phyloP scores from a whole-genome alignment of 176 grass and related monocot genomes.

The Carex scoparia region DNA sequence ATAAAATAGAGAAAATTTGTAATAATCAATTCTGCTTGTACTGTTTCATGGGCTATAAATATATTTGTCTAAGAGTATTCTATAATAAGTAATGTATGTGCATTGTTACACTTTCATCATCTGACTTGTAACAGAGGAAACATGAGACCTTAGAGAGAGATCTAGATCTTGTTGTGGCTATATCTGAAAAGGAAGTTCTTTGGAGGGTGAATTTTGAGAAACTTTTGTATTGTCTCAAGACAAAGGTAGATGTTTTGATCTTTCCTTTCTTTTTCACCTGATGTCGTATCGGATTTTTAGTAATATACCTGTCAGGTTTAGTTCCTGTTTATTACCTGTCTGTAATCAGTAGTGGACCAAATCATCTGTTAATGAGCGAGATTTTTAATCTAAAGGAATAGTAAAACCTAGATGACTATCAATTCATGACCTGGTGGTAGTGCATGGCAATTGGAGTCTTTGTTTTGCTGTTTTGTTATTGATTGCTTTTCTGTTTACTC shows the following conservation, averaged over 20 bases:
- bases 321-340: not conserved
- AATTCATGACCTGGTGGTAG: not conserved
- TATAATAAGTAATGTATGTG: slow-evolving; percentile 1
- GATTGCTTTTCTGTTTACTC: not conserved
- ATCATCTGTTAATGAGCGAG: not conserved
- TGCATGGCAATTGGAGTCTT: not conserved
- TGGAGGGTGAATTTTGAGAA: slow-evolving; percentile 85
- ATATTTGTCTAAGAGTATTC: not conserved
- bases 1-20: not conserved
- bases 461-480: slow-evolving; percentile 26
- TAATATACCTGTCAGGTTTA: not conserved
- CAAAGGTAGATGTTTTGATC: slow-evolving; percentile 50
- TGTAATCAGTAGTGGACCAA: slow-evolving; percentile 13
- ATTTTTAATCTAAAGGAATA: not conserved
- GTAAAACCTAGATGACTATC: not conserved
- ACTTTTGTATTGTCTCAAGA: slow-evolving; percentile 71
- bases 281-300: not conserved
- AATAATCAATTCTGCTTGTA: not conserved
- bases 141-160: slow-evolving; percentile 52
- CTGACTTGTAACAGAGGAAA: slow-evolving; percentile 62
- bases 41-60: not conserved
- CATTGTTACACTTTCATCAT: slow-evolving; percentile 18
- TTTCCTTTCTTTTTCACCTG: slow-evolving; percentile 16
- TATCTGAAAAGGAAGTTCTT: slow-evolving; percentile 81
- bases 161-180: slow-evolving; percentile 52